Base-by-base conservation (phyloP, 495 filamentous ascomycete genomes). In the Physcia stellaris region DNA sequence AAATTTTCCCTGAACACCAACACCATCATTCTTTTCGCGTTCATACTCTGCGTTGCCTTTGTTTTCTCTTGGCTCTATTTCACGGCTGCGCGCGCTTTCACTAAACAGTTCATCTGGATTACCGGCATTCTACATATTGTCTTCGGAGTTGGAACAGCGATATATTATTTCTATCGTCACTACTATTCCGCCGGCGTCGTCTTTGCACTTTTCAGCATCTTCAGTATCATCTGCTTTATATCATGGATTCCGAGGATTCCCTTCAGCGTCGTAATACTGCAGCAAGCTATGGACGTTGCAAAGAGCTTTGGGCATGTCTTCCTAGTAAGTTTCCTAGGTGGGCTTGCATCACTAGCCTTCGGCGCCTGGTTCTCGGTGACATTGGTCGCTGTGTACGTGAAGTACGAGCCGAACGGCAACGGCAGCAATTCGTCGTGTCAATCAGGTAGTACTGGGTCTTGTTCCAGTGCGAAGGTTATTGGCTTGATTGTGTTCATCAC, bases 51-150 rank as follows among this genome's bases (percentile, higher is more conserved):
- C 18, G 66, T 82, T 28, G 79, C 85, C 4, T 67, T 86, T 13
- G 68, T 79, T 2, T 63, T 92, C 18, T 85, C 81, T 21, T 83
- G 72, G 53, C 66, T 54, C 12, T 94, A 94, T 52, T 77, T 93
- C 43, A 67, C 75, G 51, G 57, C 79, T 9, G 84, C 83, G 26
- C 75, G 88, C 31, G 63, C 68, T 37, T 93, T 88, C 45, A 86
- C 87, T 4, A 93, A 93, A 53, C 73, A 84, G 47, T 84, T 88
- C 45, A 86, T 95, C 50, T 94, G 83, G 80, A 76, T 79, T 36
- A 92, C 86, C 1, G 74, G 76, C 15, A 76, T 81, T 35, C 43
- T 80, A 30, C 77, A 83, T 40, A 74, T 80, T 35, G 62, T 76
- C 17, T 71, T 79, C 41, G 77, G 77, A 20, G 57, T 83, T 21